These are phyloP conservation scores for Verbascum thapsus DNA, from an alignment of 257 asterid species.

Conservation along the genomic window DNA sequence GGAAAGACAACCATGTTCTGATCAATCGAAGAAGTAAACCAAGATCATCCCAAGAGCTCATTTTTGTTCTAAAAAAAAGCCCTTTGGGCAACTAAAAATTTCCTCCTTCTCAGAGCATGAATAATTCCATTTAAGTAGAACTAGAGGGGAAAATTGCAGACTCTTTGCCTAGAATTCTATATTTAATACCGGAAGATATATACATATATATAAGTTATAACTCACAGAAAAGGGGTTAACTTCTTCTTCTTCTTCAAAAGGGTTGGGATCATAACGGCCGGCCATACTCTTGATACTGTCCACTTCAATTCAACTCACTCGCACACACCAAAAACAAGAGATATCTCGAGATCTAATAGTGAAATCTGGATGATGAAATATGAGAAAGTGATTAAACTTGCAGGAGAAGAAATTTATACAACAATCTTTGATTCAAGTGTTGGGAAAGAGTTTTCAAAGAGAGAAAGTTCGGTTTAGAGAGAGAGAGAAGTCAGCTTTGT, in stretches of 20 bases:
- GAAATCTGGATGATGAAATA: conserved; percentile 20
- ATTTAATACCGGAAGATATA: no score
- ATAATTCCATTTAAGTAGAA: conserved; percentile 8
- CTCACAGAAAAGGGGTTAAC: conserved; percentile 66
- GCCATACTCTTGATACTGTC: conserved; percentile 40
- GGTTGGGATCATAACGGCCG: conserved; percentile 69
- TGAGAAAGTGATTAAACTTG: conserved; percentile 30
- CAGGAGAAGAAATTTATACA: conserved; percentile 32
- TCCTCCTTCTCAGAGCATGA: conserved; percentile 6
- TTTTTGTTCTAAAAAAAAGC: no score
- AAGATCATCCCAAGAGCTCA: conserved; percentile 4
- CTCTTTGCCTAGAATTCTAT: not conserved
- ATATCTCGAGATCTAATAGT: conserved; percentile 15
- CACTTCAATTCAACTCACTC: conserved; percentile 19
- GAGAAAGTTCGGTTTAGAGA: conserved; percentile 6
- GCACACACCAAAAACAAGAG: conserved; percentile 11
- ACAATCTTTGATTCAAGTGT: conserved; percentile 29
- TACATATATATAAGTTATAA: no score
- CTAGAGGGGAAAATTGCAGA: conserved; percentile 8
- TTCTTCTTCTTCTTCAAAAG: conserved; percentile 61
- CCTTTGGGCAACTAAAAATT: not conserved
- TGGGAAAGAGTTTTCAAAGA: no score
- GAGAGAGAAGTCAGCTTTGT: conserved; percentile 28
- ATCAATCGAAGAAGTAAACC: conserved; percentile 5
- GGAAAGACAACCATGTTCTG: not conserved